These are phyloP conservation scores for Mycocentrospora acerina DNA, from an alignment of 2,329 filamentous ascomycete species.

Conservation along the genomic window DNA sequence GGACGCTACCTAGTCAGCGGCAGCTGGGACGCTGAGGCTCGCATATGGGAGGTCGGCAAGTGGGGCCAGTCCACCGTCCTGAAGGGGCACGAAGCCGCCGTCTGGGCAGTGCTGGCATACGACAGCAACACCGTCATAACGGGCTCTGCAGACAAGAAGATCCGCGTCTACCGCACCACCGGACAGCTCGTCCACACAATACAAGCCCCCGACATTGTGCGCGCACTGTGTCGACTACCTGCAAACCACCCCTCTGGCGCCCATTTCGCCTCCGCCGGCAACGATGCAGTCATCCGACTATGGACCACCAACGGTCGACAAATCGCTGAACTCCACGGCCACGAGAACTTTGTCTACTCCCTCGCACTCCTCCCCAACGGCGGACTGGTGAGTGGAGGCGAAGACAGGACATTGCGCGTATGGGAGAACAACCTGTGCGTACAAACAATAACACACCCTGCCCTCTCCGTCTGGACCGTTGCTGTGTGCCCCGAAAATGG, in stretches of 20 bases:
- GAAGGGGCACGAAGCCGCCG: constrained; percentile 74
- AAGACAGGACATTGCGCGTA: constrained; percentile 89
- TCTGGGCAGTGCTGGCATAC: constrained; percentile 89
- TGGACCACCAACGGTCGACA: constrained; percentile 81
- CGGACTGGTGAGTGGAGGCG: constrained; percentile 86
- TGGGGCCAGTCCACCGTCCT: constrained; percentile 78
- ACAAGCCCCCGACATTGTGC: constrained; percentile 75
- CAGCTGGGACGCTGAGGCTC: constrained; percentile 87
- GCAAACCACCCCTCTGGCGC: constrained; percentile 75
- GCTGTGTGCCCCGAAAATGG: constrained; percentile 79
- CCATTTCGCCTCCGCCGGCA: constrained; percentile 92
- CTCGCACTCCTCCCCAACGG: constrained; percentile 76
- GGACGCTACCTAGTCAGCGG: constrained; percentile 81
- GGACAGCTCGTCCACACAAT: constrained; percentile 65
- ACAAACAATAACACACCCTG: constrained; percentile 95
- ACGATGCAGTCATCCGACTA: constrained; percentile 83
- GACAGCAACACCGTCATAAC: constrained; percentile 73
- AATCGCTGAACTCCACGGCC: constrained; percentile 77
- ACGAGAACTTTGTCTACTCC: constrained; percentile 94
- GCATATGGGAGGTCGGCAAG: constrained; percentile 80
- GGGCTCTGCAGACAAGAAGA: constrained; percentile 86
- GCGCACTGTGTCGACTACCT: constrained; percentile 84
- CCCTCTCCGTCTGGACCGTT: constrained; percentile 94
- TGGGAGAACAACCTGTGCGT: constrained; percentile 83
- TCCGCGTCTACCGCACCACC: constrained; percentile 75